Base-by-base conservation (phyloP, 2,329 filamentous ascomycete species). In the Apiospora pterosperma region DNA sequence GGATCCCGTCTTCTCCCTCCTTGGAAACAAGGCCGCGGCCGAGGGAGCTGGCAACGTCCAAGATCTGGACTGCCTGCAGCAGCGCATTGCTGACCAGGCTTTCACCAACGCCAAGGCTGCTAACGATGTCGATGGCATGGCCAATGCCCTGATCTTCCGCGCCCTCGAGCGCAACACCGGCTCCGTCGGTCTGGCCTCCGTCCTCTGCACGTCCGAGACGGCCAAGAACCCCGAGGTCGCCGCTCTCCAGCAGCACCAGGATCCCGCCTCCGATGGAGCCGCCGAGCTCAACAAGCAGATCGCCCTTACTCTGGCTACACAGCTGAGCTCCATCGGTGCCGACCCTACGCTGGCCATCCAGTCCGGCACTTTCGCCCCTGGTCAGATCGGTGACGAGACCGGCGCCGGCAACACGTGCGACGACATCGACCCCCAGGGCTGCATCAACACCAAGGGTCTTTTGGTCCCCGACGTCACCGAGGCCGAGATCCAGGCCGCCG, bases 221-320 rank as follows among this genome's bases (percentile, higher is more conserved):
- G 85, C 88, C 19, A 79, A 81, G 65, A 91, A 91, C 77, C 82
- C 88, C 3, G 88, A 91, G 78, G 89, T 91, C 70, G 84, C 81
- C 34, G 86, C 86, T 52, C 74, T 91, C 65, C 77, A 80, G 63
- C 87, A 90, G 76, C 88, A 91, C 76, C 88, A 91, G 77, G 89
- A 91, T 73, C 87, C 89, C 34, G 89, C 88, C 23, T 85, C 85
- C 0, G 72, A 80, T 3, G 83, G 82, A 48, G 85, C 88, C 14
- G 81, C 82, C 16, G 82, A 74, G 1, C 77, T 80, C 59, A 91
- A 91, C 80, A 89, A 89, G 78, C 78, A 80, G 39, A 85, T 90
- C 68, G 82, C 85, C 59, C 79, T 89, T 7, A 82, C 81, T 55
- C 78, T 90, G 4, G 88, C 88, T 21, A 76, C 79, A 62, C 85